These are phyloP conservation scores for Phytophthora lateralis DNA, from an alignment of 352 stramenopile genomes.

Conservation along the genomic window DNA sequence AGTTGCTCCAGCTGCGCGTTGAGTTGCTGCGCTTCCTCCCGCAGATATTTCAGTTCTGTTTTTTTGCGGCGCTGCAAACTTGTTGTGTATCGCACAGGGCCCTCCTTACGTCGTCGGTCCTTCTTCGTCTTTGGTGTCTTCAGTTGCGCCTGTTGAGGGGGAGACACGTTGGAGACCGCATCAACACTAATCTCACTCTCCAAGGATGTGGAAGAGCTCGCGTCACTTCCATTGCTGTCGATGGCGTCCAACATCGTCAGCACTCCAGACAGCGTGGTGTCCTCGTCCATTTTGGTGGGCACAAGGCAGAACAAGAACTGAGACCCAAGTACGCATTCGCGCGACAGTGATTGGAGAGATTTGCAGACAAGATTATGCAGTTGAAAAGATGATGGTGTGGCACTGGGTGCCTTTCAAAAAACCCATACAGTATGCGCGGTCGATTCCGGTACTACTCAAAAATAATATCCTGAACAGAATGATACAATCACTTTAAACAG, in stretches of 20 bases:
- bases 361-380: constrained; percentile 11
- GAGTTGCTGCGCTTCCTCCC: constrained; percentile 15
- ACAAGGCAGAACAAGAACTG: neutral
- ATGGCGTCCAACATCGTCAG: constrained; percentile 18
- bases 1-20: constrained; percentile 18
- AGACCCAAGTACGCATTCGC: neutral
- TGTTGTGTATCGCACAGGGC: constrained; percentile 28
- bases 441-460: no score
- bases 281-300: constrained; percentile 10
- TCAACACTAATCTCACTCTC: neutral
- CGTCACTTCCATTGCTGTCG: constrained; percentile 22
- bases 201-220: constrained; percentile 10
- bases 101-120: constrained; percentile 23
- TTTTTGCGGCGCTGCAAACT: constrained; percentile 33
- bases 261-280: constrained; percentile 5
- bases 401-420: no score
- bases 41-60: constrained; percentile 17
- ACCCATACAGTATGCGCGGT: no score
- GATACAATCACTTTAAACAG: no score
- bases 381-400: constrained; percentile 1
- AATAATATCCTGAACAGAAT: no score
- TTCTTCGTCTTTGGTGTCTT: constrained; percentile 15
- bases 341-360: neutral
- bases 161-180: neutral
- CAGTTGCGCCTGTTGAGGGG: neutral